Conservation (phyloP, 345 rosid species). For the Melaleuca quinquenervia region DNA sequence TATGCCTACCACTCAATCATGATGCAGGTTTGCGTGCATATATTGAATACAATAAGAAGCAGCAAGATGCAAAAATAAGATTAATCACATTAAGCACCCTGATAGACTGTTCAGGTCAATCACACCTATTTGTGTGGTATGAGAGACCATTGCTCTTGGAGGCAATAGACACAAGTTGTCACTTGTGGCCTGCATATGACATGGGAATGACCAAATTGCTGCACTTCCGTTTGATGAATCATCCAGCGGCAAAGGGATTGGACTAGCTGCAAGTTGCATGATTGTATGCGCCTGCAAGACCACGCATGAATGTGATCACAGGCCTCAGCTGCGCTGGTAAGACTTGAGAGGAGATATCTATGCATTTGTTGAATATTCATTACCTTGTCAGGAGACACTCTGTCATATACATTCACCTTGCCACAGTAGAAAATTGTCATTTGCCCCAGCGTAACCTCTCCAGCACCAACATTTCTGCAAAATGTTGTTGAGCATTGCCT, state of each 20-base stretch:
- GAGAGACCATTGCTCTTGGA: conserved; percentile 27
- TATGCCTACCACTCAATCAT: not conserved
- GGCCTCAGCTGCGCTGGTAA: conserved; percentile 22
- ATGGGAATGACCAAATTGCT: conserved; percentile 22
- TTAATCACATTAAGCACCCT: not conserved
- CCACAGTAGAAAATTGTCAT: conserved; percentile 95
- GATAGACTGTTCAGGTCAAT: not conserved
- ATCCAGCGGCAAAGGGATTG: conserved; percentile 41
- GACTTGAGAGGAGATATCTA: conserved; percentile 18
- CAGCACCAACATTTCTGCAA: conserved; percentile 39
- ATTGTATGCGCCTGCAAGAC: conserved; percentile 75
- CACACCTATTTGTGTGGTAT: conserved; percentile 43
- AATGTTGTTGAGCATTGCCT: not conserved
- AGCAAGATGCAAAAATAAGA: not conserved
- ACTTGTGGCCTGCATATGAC: conserved; percentile 18
- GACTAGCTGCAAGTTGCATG: conserved; percentile 74
- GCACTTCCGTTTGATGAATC: conserved; percentile 24
- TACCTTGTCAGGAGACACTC: conserved; percentile 85
- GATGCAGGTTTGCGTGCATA: not conserved
- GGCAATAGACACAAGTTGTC: conserved; percentile 19
- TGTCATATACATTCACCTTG: conserved; percentile 82
- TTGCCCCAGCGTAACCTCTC: conserved; percentile 38
- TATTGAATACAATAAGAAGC: not conserved
- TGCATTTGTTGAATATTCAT: conserved; percentile 17
- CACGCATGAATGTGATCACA: conserved; percentile 23